Conservation (phyloP, 768 basidiomycete genomes). For the Multifurca ochricompacta region DNA sequence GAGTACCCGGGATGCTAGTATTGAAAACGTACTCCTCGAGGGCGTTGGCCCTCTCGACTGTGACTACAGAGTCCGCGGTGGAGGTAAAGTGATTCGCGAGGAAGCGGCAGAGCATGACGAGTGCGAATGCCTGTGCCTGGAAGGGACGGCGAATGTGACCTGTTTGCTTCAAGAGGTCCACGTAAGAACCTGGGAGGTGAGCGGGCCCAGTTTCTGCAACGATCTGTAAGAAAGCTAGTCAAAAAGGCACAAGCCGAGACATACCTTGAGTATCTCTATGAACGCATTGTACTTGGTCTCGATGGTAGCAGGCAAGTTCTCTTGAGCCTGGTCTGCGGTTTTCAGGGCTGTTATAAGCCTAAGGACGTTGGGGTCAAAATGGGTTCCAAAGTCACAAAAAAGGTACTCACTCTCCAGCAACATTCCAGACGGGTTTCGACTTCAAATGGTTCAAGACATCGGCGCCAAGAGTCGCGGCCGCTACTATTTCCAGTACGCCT, state of each 20-base stretch:
- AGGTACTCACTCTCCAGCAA: neutral
- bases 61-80: neutral
- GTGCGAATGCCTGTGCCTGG: slow-evolving; percentile 15
- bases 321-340: neutral
- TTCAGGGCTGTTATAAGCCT: slow-evolving; percentile 4
- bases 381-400: neutral
- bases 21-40: slow-evolving; percentile 13
- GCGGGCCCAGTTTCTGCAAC: neutral
- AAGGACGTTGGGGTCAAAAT: neutral
- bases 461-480: neutral
- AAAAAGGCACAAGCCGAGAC: neutral
- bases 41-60: neutral
- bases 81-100: slow-evolving; percentile 7
- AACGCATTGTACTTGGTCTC: slow-evolving; percentile 1
- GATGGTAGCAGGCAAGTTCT: neutral
- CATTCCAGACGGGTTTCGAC: slow-evolving; percentile 11
- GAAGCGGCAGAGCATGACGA: slow-evolving; percentile 13
- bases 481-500: slow-evolving; percentile 9
- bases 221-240: neutral
- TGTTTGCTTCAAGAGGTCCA: slow-evolving; percentile 10
- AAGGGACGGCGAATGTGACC: slow-evolving; percentile 12
- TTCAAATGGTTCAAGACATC: slow-evolving; percentile 4
- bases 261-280: neutral
- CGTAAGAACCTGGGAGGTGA: slow-evolving; percentile 1
- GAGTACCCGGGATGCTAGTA: neutral